Percentiles rank a stretch among this genome's conserved stretches.
Conservation (phyloP, 345 rosid species). For the Ceriops zippeliana region DNA sequence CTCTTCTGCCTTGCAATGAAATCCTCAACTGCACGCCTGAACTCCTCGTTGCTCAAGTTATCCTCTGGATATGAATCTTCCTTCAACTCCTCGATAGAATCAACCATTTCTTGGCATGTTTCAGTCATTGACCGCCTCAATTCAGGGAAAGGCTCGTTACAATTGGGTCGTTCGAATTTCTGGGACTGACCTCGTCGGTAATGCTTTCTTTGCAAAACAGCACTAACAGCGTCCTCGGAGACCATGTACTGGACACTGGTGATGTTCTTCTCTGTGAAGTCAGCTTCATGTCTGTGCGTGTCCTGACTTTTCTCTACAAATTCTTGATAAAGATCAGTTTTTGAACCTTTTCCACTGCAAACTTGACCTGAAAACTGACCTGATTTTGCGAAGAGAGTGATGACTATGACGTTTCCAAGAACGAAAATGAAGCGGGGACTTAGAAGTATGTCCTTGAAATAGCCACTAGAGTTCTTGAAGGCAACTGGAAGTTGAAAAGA, state of each 20-base stretch:
- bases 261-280: constrained; percentile 38
- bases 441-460: constrained; percentile 51
- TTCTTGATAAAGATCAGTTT: constrained; percentile 42
- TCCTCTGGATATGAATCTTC: constrained; percentile 44
- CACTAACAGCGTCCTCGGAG: constrained; percentile 11
- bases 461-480: constrained; percentile 51
- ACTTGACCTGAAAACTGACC: constrained; percentile 49
- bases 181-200: constrained; percentile 52
- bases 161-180: constrained; percentile 22
- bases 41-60: constrained; percentile 73
- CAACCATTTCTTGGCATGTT: constrained; percentile 30
- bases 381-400: constrained; percentile 66
- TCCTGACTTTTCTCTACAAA: constrained; percentile 35
- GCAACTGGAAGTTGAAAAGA: constrained; percentile 46
- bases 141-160: constrained; percentile 23
- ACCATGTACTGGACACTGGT: constrained; percentile 14
- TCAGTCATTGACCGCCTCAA: constrained; percentile 51
- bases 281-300: constrained; percentile 6
- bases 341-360: constrained; percentile 22
- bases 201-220: constrained; percentile 24
- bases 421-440: constrained; percentile 78
- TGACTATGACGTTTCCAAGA: constrained; percentile 71
- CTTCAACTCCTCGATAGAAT: constrained; percentile 21
- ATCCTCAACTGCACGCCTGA: constrained; percentile 54
- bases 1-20: constrained; percentile 81